Evolutionary conservation across 495 filamentous ascomycete genomes (phyloP), one percentile per base, ranked within the genome.

Genomic region (Tuber borchii): DNA sequence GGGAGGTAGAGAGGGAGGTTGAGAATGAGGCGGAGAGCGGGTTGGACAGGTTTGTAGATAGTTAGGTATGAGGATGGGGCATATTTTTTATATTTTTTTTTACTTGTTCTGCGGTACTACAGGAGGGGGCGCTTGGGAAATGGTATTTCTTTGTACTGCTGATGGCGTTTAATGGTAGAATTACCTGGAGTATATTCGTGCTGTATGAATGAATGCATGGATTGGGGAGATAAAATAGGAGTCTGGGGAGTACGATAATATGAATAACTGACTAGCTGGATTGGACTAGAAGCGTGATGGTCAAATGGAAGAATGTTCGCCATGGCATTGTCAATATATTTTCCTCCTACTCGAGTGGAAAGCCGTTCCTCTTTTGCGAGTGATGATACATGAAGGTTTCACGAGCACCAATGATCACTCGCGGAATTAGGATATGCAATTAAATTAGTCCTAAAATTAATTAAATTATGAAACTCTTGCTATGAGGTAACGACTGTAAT

Each of bases 21-120:
- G 80, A 74, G 44, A 31, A 51, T 65, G 71, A 73, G 43, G 44
- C 16, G 4, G 48, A 48, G 1, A 42, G 69, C 65, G 77, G 56
- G 31, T 70, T 78, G 71, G 81, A 78, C 73, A 71, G 74, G 71
- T 83, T 83, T 80, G 77, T 82, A 39, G 76, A 82, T 70, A 82
- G 70, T 71, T 82, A 81, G 48, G 10, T 56, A n/a, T 3, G 48
- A 56, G 22, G 48, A 22, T 45, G 12, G 14, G 17, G 1, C 31
- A 16, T 31, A 0, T 65, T 31, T 31, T 65, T 31, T 65, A 31
- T n/a, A n/a, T n/a, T 5, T 65, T 65, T 17, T 16, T 65, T 31
- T 26, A 31, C 56, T 65, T 31, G 56, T 65, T 26, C 48, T 12
- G 22, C 48, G 48, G 22, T n/a, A 56, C 12, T 56, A 56, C 22